Evolutionary conservation across 2,329 filamentous ascomycete genomes (phyloP), one percentile per base, ranked within the genome.

Genomic region (Biscogniauxia mediterranea): DNA sequence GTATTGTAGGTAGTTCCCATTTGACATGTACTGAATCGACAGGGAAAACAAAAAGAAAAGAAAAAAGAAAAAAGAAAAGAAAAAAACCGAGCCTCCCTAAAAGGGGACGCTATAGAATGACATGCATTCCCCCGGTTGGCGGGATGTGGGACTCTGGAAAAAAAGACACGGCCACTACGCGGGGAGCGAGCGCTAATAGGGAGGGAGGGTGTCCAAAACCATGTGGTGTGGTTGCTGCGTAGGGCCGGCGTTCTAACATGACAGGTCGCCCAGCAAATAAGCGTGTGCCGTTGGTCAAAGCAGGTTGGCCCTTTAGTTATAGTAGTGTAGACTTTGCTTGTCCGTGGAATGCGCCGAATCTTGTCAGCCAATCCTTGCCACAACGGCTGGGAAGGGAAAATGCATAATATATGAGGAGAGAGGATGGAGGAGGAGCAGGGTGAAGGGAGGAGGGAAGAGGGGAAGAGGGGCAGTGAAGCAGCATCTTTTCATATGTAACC

Each of bases 51-150:
- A 23, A 23, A 23, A 32, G 26, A 21, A n/a, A 54, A 21, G 5
- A 21, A 26, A 20, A 54, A 21, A 15, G 7, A 32, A 9, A 32
- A 32, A 9, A 28, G 26, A 28, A 28, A 28, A 28, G 26, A 28
- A 28, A 28, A 28, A 28, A 28, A 28, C 26, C 11, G 52, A 54
- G 15, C n/a, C 23, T 20, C 21, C 20, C 15, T 6, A 54, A 20
- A 54, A 32, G 11, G 28, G 28, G 52, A 32, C 52, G 17, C 52
- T 54, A 54, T 54, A 38, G 20, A 26, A 54, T 54, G 52, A 54
- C 52, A 54, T 54, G 52, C 52, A 54, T 54, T 28, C 52, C 52
- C 52, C 23, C 19, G 26, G 23, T 25, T 32, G 52, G n/a, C n/a
- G 52, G 25, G 32, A 32, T 26, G 52, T 38, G 25, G 25, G 20